Evolutionary conservation across 2,329 filamentous ascomycete genomes (phyloP).

Genomic region (Calonectria honghensis): DNA sequence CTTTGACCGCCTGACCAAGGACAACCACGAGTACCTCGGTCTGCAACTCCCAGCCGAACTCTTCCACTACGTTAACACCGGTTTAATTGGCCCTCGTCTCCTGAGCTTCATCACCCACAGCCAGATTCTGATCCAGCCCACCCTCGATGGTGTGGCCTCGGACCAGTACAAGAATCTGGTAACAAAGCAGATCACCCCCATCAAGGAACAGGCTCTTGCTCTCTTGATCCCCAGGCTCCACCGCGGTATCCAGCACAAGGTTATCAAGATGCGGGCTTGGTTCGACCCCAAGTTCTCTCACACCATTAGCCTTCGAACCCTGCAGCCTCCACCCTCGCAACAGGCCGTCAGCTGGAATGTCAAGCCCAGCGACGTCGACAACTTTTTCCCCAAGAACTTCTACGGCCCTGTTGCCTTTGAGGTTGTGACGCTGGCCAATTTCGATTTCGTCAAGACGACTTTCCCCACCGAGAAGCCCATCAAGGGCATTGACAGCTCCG

Average conservation of each 20-base stretch:
- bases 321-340: constrained; percentile 68
- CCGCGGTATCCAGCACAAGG: constrained; percentile 87
- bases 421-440: constrained; percentile 80
- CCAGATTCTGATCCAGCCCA: constrained; percentile 86
- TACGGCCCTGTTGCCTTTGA: constrained; percentile 71
- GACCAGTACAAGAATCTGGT: constrained; percentile 88
- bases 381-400: constrained; percentile 64
- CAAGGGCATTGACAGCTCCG: constrained; percentile 77
- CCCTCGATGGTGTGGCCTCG: constrained; percentile 87
- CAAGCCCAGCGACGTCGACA: constrained; percentile 73
- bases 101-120: constrained; percentile 89
- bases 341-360: constrained; percentile 82
- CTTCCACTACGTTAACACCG: constrained; percentile 91
- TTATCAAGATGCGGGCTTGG: constrained; percentile 88
- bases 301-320: constrained; percentile 77
- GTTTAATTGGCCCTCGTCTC: constrained; percentile 85
- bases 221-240: constrained; percentile 87
- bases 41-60: constrained; percentile 92
- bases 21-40: constrained; percentile 94
- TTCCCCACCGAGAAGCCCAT: constrained; percentile 75
- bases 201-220: constrained; percentile 85
- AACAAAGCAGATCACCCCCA: constrained; percentile 81
- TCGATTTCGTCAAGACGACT: constrained; percentile 82
- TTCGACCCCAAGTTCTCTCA: constrained; percentile 82
- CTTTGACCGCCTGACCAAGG: constrained; percentile 82